These are phyloP conservation scores for Platanthera guangdongensis DNA, from an alignment of 106 monocot genomes.

Conservation along the genomic window DNA sequence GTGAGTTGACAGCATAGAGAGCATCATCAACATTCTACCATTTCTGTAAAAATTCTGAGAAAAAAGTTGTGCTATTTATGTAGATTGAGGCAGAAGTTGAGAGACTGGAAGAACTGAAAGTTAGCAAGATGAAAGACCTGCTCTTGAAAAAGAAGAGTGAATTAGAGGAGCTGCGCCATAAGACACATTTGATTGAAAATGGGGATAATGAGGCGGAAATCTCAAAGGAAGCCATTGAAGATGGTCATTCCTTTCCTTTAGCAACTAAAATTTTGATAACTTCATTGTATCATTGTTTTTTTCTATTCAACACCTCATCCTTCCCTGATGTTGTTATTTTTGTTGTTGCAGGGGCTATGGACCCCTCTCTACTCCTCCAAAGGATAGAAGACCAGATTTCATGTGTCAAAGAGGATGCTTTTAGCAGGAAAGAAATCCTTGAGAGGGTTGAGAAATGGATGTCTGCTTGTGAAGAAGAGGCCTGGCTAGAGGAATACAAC, in stretches of 20 bases:
- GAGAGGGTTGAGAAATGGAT: conserved; percentile 77
- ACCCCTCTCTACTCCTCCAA: conserved; percentile 43
- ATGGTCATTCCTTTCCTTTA: conserved; percentile 15
- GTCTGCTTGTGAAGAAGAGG: conserved; percentile 55
- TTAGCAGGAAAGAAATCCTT: conserved; percentile 60
- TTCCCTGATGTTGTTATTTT: neutral
- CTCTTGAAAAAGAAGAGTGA: conserved; percentile 52
- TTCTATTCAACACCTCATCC: neutral
- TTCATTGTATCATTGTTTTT: neutral
- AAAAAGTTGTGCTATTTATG: neutral
- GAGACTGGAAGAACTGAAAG: conserved; percentile 54
- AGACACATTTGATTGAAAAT: conserved; percentile 34
- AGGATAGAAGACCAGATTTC: conserved; percentile 55
- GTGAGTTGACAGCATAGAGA: conserved; percentile 24
- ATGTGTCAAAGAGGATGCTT: conserved; percentile 53
- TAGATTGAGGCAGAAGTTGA: conserved; percentile 49
- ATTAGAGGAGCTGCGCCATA: conserved; percentile 38
- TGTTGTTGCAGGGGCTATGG: conserved; percentile 39
- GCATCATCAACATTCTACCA: neutral
- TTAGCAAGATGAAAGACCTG: conserved; percentile 63
- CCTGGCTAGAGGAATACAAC: conserved; percentile 77
- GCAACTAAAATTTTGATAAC: neutral
- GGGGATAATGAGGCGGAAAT: conserved; percentile 19
- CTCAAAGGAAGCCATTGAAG: conserved; percentile 27
- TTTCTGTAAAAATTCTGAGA: neutral